Conservation (phyloP, 2,329 filamentous ascomycete species). For the Epichloe aotearoae region DNA sequence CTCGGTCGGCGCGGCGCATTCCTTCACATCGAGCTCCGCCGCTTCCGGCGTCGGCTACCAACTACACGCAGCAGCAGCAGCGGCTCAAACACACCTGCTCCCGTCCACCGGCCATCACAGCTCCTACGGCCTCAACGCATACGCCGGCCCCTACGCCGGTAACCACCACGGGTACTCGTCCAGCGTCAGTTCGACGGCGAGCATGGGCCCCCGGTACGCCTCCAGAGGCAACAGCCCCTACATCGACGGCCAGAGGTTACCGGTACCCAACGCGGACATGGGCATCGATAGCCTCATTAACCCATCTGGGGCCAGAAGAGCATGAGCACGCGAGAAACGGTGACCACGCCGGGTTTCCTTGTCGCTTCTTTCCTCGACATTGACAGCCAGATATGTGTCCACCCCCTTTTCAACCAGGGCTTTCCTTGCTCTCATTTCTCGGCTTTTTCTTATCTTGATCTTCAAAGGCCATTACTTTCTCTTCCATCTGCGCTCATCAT, state of each 20-base stretch:
- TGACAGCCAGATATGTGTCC: too few species aligned
- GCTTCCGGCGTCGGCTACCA: conserved; percentile 10
- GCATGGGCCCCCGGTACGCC: conserved; percentile 21
- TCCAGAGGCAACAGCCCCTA: conserved; percentile 30
- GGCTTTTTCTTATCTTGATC: too few species aligned
- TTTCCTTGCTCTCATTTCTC: too few species aligned
- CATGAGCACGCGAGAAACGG: background rate
- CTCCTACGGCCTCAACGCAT: conserved; percentile 13
- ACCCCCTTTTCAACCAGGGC: too few species aligned
- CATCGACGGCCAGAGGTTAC: conserved; percentile 32
- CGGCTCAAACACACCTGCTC: background rate
- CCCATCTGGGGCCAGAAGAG: conserved; percentile 24
- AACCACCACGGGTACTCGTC: conserved; percentile 37
- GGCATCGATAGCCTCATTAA: conserved; percentile 48
- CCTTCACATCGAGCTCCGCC: conserved; percentile 23
- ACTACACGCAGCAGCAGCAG: background rate
- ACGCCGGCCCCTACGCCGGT: conserved; percentile 13
- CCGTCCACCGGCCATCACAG: conserved; percentile 4
- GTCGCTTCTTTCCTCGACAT: background rate
- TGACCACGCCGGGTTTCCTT: background rate
- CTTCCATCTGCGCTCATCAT: too few species aligned
- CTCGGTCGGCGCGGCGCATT: conserved; percentile 25
- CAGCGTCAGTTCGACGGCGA: conserved; percentile 36
- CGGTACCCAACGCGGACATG: conserved; percentile 46
- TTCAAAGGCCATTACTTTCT: too few species aligned